phyloP scores from a whole-genome alignment of 1,139 yeast genomes.

The Yamadazyma diospyri region DNA sequence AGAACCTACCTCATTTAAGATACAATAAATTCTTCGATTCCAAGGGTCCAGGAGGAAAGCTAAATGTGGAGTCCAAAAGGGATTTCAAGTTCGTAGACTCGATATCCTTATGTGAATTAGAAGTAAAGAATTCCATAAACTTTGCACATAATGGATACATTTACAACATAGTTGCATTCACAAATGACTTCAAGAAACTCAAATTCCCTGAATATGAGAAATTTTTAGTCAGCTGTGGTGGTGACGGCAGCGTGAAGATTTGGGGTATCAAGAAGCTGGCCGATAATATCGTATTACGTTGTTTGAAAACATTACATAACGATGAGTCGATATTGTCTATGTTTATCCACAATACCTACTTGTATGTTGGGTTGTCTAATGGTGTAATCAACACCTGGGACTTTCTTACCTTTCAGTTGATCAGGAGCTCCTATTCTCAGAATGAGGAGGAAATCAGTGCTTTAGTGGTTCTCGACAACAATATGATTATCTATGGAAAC shows the following conservation, averaged over 20 bases:
- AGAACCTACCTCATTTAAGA: conserved; percentile 70
- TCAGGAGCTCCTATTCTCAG: conserved; percentile 48
- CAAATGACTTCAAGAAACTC: conserved; percentile 19
- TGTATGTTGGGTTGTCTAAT: conserved; percentile 75
- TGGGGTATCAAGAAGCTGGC: conserved; percentile 47
- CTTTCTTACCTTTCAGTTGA: conserved; percentile 68
- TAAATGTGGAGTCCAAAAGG: conserved; percentile 23
- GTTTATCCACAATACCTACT: conserved; percentile 56
- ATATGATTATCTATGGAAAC: conserved; percentile 12
- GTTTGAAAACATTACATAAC: conserved; percentile 51
- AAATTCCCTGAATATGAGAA: conserved; percentile 18
- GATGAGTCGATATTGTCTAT: conserved; percentile 70
- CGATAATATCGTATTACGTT: conserved; percentile 10
- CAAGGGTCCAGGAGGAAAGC: conserved; percentile 72
- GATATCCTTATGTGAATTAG: conserved; percentile 57
- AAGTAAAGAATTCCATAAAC: conserved; percentile 57
- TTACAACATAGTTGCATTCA: conserved; percentile 56
- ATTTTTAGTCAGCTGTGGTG: conserved; percentile 61
- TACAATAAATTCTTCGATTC: conserved; percentile 90
- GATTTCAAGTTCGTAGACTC: conserved; percentile 8
- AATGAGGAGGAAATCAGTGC: conserved; percentile 17
- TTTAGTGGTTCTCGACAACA: conserved; percentile 9
- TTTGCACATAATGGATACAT: conserved; percentile 94
- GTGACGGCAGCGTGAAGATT: conserved; percentile 79
- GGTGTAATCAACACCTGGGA: conserved; percentile 84